Evolutionary conservation across 441 rosid genomes (phyloP), one percentile per base, ranked within the genome.

Genomic region (Flueggea neowawraea): DNA sequence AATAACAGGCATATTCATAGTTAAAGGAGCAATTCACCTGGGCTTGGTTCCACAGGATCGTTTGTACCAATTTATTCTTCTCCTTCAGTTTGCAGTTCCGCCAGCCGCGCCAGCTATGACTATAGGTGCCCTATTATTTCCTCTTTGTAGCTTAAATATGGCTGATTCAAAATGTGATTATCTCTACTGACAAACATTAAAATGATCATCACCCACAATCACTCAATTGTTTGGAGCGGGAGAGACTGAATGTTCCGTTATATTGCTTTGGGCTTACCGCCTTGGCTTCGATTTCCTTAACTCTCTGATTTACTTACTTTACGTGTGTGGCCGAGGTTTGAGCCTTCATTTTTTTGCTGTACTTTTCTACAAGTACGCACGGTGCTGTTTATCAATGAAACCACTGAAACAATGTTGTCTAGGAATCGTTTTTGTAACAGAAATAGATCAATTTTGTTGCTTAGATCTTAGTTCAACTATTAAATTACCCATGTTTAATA

Each of bases 61-160:
- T 3, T 53, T 79, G 45, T 80, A 84, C 67, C 76, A 69, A 52
- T 82, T 84, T 56, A 52, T 84, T 67, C 82, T 80, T 31, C 75
- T 77, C 33, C 84, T 84, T 57, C 89, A 82, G 58, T 84, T 66
- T 61, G 81, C 86, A 55, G 76, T 84, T 62, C 84, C 86, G 6
- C 89, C 86, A 6, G 84, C 84, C 0, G 74, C 86, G 6, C 89
- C 86, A 6, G 84, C 84, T 0, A 75, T 79, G 79, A 80, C 74
- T 65, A 65, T 81, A 59, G 87, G 86, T 78, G 4, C 41, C 1
- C 41, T 33, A 13, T 63, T 14, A 8, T 16, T 9, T 1, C 41
- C 7, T 36, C 41, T 36, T 36, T 36, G 1, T 36, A 36, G 7
- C 41, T 3, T 36, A 22, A 22, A 22, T 2, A 22, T 22, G 28